phyloP scores from a whole-genome alignment of 768 basidiomycete genomes.

The Suillus weaverae region DNA sequence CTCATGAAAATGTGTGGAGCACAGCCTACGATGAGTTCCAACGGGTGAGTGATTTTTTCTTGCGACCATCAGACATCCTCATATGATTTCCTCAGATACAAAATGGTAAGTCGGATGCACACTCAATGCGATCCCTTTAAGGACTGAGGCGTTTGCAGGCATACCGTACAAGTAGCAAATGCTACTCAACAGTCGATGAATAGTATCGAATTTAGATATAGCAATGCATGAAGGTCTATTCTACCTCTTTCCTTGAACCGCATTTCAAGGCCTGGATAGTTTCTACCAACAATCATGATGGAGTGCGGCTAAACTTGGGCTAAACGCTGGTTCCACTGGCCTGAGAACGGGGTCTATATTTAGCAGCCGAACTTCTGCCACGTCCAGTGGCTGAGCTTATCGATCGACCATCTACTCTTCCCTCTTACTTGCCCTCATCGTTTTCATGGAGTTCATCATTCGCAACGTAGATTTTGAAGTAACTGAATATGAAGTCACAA shows the following conservation, averaged over 20 bases:
- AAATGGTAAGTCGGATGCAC: slow-evolving; percentile 36
- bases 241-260: neutral
- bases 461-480: slow-evolving; percentile 36
- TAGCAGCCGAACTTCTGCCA: neutral
- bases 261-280: neutral
- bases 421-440: neutral
- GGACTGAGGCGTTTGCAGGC: slow-evolving; percentile 16
- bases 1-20: slow-evolving; percentile 92
- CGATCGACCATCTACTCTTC: neutral
- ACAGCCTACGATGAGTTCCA: slow-evolving; percentile 97
- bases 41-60: slow-evolving; percentile 49
- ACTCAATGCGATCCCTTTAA: neutral
- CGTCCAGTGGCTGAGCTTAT: neutral
- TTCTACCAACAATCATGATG: neutral
- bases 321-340: too few species aligned
- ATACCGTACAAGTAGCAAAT: slow-evolving; percentile 31
- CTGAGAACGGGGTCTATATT: neutral
- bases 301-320: neutral
- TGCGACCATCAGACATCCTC: neutral
- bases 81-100: slow-evolving; percentile 37
- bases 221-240: neutral
- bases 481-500: slow-evolving; percentile 56
- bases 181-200: neutral
- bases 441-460: slow-evolving; percentile 41
- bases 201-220: neutral